Base-by-base conservation (phyloP, 2,329 filamentous ascomycete species). In the Aspergillus amoenus region DNA sequence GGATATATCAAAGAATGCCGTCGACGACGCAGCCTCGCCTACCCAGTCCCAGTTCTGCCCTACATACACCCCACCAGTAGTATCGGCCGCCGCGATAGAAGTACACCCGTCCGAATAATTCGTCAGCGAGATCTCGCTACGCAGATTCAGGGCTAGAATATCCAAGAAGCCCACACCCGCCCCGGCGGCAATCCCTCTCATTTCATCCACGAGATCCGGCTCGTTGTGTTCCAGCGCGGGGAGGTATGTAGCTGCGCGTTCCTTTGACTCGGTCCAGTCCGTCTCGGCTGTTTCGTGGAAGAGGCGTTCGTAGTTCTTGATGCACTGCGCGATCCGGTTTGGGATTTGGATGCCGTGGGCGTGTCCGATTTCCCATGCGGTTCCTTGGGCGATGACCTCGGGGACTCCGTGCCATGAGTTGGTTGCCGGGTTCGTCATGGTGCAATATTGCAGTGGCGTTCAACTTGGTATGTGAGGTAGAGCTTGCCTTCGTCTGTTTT, bases 21-120 rank as follows among this genome's bases (percentile, higher is more conserved):
- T 47, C 17, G 17, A 18, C 2, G 8, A 12, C 17, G 27, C 45
- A 3, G 22, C 13, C n/a, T 47, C 45, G 7, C 15, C 22, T 4
- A 47, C 8, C 45, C 45, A 47, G 45, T 47, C 45, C 45, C 45
- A 47, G 27, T 47, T 47, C 45, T 47, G 45, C 7, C n/a, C 45
- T 8, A 47, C 5, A 18, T 34, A 15, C 4, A 47, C 17, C 27
- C 17, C 22, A 9, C 17, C 22, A 9, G 12, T 4, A 13, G 4
- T 12, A 37, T 9, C 13, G 3, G 22, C 12, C 5, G 27, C 30
- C 12, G 27, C 30, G 4, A 47, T 18, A n/a, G 45, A 32, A 9
- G 45, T 47, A 37, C 45, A 47, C 5, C 45, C 45, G 5, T 47
- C 45, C 5, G 45, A 24, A 18, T 47, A 47, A n/a, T 47, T 47